Base-by-base conservation (phyloP, 164 flowering plant species). In the Stephania japonica region DNA sequence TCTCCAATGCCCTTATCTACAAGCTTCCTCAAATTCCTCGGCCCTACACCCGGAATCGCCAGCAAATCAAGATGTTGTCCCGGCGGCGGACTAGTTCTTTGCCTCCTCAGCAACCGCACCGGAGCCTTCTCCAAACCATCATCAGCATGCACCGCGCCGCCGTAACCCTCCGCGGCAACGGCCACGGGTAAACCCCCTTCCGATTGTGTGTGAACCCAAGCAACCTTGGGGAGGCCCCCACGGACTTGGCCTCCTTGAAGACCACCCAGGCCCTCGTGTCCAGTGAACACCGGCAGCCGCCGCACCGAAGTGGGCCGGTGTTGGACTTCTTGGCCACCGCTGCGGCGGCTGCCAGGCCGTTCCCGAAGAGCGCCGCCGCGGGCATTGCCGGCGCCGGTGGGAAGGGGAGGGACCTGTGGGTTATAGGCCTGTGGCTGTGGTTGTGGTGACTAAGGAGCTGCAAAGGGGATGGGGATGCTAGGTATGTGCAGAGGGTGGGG, bases 1-100 rank as follows among this genome's bases (percentile, higher is more conserved):
- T 84, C 94, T 6, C 78, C 87, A 73, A 91, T 86, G 9, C 99
- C 99, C 43, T 95, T 95, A 61, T 95, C 91, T 27, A 93, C 93
- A 38, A 95, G 80, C 84, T 95, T 95, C 86, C 90, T 86, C 83
- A 91, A 79, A 83, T 95, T 95, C 78, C 97, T 83, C 2, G 90
- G 98, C 14, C 99, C 99, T 12, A 95, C 98, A 0, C 99, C 99
- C 0, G 99, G 99, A 79, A 95, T 91, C n/a, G 85, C 81, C 80
- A 95, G 68, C 85, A 95, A 88, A 82, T 95, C 99, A 1, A 92
- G 91, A 70, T 79, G 87, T 42, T 79, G 87, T 42, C 82, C 87
- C 65, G 43, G 47, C 38, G 38, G 0, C 38, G 49, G 67, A 53
- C 56, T 16, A 38, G 47, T 56, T 81, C 80, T 87, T 63, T 77